A percentile compares a stretch with the other conserved stretches of the same genome.
These are phyloP conservation scores for Castanea crenata DNA, from an alignment of 306 rosid genomes.

Conservation along the genomic window DNA sequence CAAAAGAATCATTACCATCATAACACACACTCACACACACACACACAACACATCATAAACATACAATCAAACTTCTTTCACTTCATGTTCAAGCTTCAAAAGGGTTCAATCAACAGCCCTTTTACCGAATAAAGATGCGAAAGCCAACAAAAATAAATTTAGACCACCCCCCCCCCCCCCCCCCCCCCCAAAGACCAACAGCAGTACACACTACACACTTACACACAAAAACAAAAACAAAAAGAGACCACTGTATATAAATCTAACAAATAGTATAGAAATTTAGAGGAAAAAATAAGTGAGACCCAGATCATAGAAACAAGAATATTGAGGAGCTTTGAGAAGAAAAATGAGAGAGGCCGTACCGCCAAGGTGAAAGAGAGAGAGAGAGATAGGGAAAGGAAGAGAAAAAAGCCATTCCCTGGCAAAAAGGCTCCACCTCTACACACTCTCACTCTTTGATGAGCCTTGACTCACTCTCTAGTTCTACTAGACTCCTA, in stretches of 20 bases:
- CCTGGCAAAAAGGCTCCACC: slow-evolving; percentile 30
- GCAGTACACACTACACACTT: slow-evolving; percentile 26
- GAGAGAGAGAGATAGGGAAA: neutral
- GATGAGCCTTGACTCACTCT: no score
- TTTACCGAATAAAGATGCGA: slow-evolving; percentile 26
- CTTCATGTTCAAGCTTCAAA: slow-evolving; percentile 46
- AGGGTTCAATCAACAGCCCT: slow-evolving; percentile 38
- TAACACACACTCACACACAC: slow-evolving; percentile 20
- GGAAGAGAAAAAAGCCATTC: slow-evolving; percentile 39
- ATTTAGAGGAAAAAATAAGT: slow-evolving; percentile 11
- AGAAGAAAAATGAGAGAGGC: slow-evolving; percentile 25
- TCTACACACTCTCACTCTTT: neutral
- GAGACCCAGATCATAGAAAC: slow-evolving; percentile 33
- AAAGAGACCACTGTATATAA: slow-evolving; percentile 17
- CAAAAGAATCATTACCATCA: slow-evolving; percentile 56
- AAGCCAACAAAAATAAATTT: slow-evolving; percentile 24
- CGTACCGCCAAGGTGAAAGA: slow-evolving; percentile 39
- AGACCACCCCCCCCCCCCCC: slow-evolving; percentile 23
- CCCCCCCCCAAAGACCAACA: slow-evolving; percentile 15
- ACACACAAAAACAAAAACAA: slow-evolving; percentile 12
- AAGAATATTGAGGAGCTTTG: slow-evolving; percentile 1
- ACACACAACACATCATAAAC: slow-evolving; percentile 38
- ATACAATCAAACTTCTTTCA: slow-evolving; percentile 44
- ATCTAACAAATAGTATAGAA: slow-evolving; percentile 28
- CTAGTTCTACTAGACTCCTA: no score